Evolutionary conservation across 2,329 filamentous ascomycete genomes (phyloP).

Genomic region (Metarhizium robertsii): DNA sequence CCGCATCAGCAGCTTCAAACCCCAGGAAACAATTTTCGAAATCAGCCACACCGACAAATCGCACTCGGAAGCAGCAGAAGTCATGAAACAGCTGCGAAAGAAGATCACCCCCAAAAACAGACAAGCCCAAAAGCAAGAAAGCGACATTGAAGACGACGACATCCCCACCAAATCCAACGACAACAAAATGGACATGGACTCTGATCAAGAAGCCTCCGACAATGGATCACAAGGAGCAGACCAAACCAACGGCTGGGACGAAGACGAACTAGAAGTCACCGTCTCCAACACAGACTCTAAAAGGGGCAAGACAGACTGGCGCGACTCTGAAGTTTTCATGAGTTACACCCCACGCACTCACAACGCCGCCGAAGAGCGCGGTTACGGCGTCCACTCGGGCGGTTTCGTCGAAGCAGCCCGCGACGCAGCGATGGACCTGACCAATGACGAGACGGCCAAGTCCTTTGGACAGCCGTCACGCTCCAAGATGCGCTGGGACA

Average conservation of each 20-base stretch:
- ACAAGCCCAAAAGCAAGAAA: conserved; percentile 30
- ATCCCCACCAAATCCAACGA: conserved; percentile 6
- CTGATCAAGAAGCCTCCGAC: conserved; percentile 15
- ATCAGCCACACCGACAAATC: conserved; percentile 65
- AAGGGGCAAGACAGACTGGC: conserved; percentile 55
- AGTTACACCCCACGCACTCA: conserved; percentile 77
- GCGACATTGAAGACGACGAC: conserved; percentile 15
- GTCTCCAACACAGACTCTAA: conserved; percentile 48
- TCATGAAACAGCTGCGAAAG: conserved; percentile 64
- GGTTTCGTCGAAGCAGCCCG: conserved; percentile 83
- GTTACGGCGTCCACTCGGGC: conserved; percentile 85
- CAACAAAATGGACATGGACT: background rate
- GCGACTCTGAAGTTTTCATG: conserved; percentile 92
- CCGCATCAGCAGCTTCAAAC: conserved; percentile 78
- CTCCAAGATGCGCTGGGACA: conserved; percentile 85
- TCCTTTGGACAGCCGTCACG: conserved; percentile 70
- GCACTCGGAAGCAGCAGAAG: conserved; percentile 56
- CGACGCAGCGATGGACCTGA: conserved; percentile 82
- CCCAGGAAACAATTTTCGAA: conserved; percentile 94
- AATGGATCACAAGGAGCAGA: conserved; percentile 19
- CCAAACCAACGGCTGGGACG: conserved; percentile 44
- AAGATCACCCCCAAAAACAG: conserved; percentile 53
- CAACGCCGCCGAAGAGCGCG: conserved; percentile 80
- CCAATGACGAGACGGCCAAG: conserved; percentile 75
- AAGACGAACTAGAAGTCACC: conserved; percentile 62